Evolutionary conservation across 169 alveolate genomes (phyloP), one percentile per base, ranked within the genome.

Genomic region (Plasmodium yoelii): DNA sequence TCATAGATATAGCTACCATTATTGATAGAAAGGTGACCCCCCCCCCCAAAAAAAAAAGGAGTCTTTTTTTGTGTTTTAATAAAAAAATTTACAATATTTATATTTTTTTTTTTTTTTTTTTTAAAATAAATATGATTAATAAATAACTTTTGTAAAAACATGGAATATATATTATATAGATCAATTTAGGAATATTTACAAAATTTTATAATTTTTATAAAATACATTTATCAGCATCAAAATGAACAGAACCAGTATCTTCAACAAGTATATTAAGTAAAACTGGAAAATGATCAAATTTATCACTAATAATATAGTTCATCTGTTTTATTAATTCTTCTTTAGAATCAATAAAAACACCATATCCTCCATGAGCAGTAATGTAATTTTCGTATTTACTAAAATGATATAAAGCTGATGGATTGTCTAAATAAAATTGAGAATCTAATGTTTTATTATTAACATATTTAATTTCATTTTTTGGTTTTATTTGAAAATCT

Each of bases 351-450:
- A 80, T 61, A 42, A 67, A 80, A 24, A 65, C 47, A 12, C 90
- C 90, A 80, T 80, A 80, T 15, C 90, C 90, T 1, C 90, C 90
- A 70, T 80, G 90, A 22, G 90, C 42, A 46, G 34, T 65, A n/a
- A 80, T 63, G 42, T 80, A 80, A 67, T 80, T 80, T 53, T 80
- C 90, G 24, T 80, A 80, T 60, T 67, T 64, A 53, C 90, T 80
- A 56, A 28, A 65, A 67, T 59, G 72, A 46, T 80, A 80, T 65
- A 80, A 49, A 55, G 90, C 73, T 26, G 90, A 80, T 2, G 90
- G 90, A 55, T 80, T 80, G 1, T 80, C 39, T 28, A 80, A 60
- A 55, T 67, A 80, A 46, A 67, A 80, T 10, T 65, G 15, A 26
- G 64, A 7, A 39, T 64, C 68, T 13, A 19, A 6, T 2, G 26